Percentiles rank a stretch among this genome's conserved stretches.
phyloP scores from a whole-genome alignment of 2,329 filamentous ascomycete species.

The Trichoderma sp. region DNA sequence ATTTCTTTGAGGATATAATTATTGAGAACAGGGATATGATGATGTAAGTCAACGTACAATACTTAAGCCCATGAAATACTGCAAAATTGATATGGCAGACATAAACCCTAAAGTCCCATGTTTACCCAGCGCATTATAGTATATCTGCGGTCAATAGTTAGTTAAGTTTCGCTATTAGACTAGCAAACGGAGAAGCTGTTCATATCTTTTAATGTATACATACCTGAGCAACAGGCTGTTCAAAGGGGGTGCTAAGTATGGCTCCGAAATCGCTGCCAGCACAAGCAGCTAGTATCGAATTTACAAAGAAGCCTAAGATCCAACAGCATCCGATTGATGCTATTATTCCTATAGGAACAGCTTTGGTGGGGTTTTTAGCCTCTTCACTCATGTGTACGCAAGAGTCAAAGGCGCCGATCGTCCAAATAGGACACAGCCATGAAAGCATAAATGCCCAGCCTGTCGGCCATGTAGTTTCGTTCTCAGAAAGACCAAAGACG shows the following conservation, averaged over 20 bases:
- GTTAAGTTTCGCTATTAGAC: neutral
- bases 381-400: conserved; percentile 11
- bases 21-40: neutral
- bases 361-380: neutral
- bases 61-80: conserved; percentile 1
- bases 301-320: neutral
- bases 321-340: neutral
- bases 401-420: conserved; percentile 9
- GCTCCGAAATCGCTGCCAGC: neutral
- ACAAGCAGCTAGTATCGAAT: neutral
- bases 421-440: conserved; percentile 5
- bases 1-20: neutral
- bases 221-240: neutral
- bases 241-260: neutral
- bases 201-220: neutral
- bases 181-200: neutral
- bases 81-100: neutral
- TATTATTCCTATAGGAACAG: neutral
- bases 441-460: conserved; percentile 9
- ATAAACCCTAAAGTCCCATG: neutral
- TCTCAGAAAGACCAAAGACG: neutral
- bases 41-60: neutral
- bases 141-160: neutral
- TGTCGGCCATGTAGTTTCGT: neutral
- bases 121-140: conserved; percentile 7